phyloP scores from a whole-genome alignment of 768 basidiomycete species.

The Cytidiella melzeri region DNA sequence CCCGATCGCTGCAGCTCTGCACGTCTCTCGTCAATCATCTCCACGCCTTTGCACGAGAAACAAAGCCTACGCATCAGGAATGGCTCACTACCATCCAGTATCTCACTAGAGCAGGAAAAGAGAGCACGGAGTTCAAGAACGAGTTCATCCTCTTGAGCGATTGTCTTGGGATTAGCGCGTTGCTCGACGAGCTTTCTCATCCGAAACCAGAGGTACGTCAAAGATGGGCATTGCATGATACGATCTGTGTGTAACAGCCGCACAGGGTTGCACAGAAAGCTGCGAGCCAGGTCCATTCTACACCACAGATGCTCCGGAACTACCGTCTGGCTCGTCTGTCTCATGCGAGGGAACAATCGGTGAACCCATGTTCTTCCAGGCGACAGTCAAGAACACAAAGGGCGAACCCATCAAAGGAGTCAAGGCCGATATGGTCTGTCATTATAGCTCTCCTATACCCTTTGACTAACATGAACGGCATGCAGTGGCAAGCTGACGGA shows the following conservation, averaged over 20 bases:
- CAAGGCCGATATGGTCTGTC: conserved; percentile 29
- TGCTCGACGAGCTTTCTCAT: conserved; percentile 32
- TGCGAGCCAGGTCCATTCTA: conserved; percentile 33
- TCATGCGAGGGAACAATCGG: conserved; percentile 23
- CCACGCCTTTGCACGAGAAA: conserved; percentile 34
- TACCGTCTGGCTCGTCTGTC: conserved; percentile 24
- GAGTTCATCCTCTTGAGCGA: conserved; percentile 38
- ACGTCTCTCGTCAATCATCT: conserved; percentile 28
- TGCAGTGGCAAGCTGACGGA: conserved; percentile 35
- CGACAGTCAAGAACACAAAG: conserved; percentile 29
- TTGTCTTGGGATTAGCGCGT: conserved; percentile 31
- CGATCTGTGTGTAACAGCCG: no score
- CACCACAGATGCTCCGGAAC: conserved; percentile 25
- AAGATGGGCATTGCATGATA: neutral
- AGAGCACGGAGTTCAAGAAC: conserved; percentile 31
- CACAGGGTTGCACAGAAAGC: conserved; percentile 26
- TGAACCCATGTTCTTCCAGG: conserved; percentile 30
- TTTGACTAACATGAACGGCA: neutral
- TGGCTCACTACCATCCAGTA: conserved; percentile 32
- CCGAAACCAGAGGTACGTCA: conserved; percentile 25
- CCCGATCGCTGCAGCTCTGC: conserved; percentile 26
- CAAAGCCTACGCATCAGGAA: conserved; percentile 31
- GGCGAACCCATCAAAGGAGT: conserved; percentile 27
- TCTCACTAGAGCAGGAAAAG: conserved; percentile 33
- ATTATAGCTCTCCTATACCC: neutral